Evolutionary conservation across 805 yeast genomes (phyloP), one percentile per base, ranked within the genome.

Genomic region (Wickerhamiella lipophila): DNA sequence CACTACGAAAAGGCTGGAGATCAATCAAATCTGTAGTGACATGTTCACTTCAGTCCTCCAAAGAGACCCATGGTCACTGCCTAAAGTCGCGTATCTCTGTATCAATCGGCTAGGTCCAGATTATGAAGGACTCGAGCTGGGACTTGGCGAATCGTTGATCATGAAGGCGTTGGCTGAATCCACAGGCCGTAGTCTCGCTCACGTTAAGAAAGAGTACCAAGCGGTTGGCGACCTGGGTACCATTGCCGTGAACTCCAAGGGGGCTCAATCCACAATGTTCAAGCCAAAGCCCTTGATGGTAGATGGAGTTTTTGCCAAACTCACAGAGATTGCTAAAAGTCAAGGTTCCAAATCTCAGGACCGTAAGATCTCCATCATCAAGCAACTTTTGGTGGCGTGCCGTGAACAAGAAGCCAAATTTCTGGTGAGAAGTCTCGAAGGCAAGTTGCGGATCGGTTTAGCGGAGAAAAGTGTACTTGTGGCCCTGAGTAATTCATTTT

Each of bases 41-140:
- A 82, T 88, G 61, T 83, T 83, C 61, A 64, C 73, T 11, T 74
- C 76, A 38, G 78, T 86, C 0, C 67, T 92, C 48, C 62, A 71
- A 23, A 69, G 73, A 40, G 71, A 76, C 40, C 76, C 79, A 2
- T 55, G 63, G 3, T 76, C 74, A 41, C 65, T 92, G 47, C 72
- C 84, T 6, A 77, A 76, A 49, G 78, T 85, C 1, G 82, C 88
- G 1, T 92, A 89, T 58, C 71, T 92, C 15, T 83, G 83, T 65
- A 87, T 89, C 61, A 89, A 89, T 62, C 70, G 89, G 52, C 67
- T 88, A 8, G 96, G 96, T 0, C 98, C 98, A 0, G 98, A 92
- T 62, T 92, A 92, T 60, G 95, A 86, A 60, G 96, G 94, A 26
- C 68, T 89, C 50, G 98, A 92, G 60, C 69, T 92, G 22, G 98